Conservation (phyloP, 2,329 filamentous ascomycete species). For the Monosporascus cannonballus region DNA sequence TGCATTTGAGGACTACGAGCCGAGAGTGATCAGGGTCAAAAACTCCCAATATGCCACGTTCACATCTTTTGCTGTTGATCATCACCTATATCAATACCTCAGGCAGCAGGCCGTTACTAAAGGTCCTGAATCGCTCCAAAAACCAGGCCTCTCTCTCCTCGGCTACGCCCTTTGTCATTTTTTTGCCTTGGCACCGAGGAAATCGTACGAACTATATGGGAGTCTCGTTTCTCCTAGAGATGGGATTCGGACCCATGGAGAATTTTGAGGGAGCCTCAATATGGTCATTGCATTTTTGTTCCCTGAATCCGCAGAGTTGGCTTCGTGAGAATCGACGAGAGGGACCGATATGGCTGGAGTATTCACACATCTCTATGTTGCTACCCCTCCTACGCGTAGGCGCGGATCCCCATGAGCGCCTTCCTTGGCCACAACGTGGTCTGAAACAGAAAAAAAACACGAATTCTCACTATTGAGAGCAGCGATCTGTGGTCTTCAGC, state of each 20-base stretch:
- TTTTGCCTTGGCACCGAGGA: neutral
- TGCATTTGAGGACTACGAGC: neutral
- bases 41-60: neutral
- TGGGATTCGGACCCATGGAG: neutral
- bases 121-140: neutral
- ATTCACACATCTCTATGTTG: accelerated
- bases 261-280: neutral
- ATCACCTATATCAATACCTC: neutral
- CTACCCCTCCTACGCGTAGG: neutral
- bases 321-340: accelerated
- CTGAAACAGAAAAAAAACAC: neutral
- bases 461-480: neutral
- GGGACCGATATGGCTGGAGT: neutral
- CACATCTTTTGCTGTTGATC: neutral
- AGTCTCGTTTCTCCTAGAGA: neutral
- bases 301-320: no score
- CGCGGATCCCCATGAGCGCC: neutral
- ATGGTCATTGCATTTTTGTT: neutral
- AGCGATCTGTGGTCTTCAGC: neutral
- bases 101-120: neutral
- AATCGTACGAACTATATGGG: no score
- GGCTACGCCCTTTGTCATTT: neutral
- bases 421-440: neutral
- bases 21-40: neutral
- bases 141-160: neutral